Base-by-base conservation (phyloP, 176 grass and related monocot genomes). In the Ensete ventricosum region DNA sequence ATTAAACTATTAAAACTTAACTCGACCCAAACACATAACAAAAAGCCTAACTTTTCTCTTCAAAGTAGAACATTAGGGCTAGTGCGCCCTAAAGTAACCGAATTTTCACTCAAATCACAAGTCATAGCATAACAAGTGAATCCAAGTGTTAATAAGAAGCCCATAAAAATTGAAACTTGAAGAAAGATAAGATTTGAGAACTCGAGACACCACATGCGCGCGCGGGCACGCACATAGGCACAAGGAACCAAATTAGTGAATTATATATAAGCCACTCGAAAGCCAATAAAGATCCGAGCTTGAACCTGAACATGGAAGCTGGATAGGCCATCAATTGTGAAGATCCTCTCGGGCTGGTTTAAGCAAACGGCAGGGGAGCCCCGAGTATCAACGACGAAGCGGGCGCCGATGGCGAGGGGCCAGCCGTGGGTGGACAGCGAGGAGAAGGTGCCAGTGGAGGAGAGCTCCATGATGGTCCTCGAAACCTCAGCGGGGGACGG, bases 241-340 rank as follows among this genome's bases (percentile, higher is more conserved):
- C 1, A 55, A 75, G 54, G 34, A 70, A 66, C 52, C 23, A 26
- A 52, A 49, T 9, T 64, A 72, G 25, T 53, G 55, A 27, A 62
- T 54, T 54, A 12, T 55, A 14, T 54, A 12, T 55, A 14, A 29
- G 55, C 74, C 24, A 68, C 73, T 73, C 77, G 23, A 62, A 17
- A 29, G 10, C 2, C 8, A 73, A 73, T 14, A 11, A 54, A 13
- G 9, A 58, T 69, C 12, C 48, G 25, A 52, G 48, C 10, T 80
- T n/a, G 2, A 65, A 98, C 95, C 90, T 87, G 79, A 43, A 98
- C 90, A 29, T 91, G 88, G 83, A 98, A 98, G 72, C 84, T 93
- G 17, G 95, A 91, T 69, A 14, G 77, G 51, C 75, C 77, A 75
- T 85, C 82, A 9, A 53, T 67, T 10, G 27, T 64, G 69, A 86